Evolutionary conservation across 371 early-diverging fungal genomes (phyloP), one percentile per base, ranked within the genome.

Genomic region (Paraphysoderma sedebokerense): DNA sequence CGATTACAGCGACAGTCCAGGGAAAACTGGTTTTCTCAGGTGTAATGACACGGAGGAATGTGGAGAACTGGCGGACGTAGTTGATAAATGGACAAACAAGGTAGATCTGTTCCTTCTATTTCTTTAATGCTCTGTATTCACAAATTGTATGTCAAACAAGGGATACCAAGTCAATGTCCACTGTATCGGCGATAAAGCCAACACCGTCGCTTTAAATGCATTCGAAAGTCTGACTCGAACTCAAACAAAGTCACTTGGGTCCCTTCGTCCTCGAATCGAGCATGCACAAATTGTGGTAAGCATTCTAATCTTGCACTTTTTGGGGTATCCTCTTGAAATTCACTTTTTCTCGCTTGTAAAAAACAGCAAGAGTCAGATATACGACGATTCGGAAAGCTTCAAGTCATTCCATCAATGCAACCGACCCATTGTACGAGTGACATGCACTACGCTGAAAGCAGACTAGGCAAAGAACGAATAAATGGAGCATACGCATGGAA

Each of bases 341-440:
- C 23, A 11, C 47, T 2, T 17, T 22, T 51, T 11, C 9, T 23
- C n/a, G 24, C 54, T 38, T 49, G 23, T 29, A 39, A 50, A 59
- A 31, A 22, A 24, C 12, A 42, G 55, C 15, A n/a, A n/a, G n/a
- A n/a, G n/a, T n/a, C n/a, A n/a, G 71, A 67, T 44, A 52, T 67
- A 12, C 29, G 35, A 26, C 59, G 67, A 3, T 47, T 63, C 33
- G 61, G 39, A 9, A 15, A 31, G 13, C 42, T 64, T 6, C 62
- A 59, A 2, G 54, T 71, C 3, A 46, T 67, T 2, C 69, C 72
- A 13, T 62, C 63, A 13, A 58, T 71, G 51, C 72, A 71, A 48
- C 72, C 72, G 11, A 60, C 67, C 0, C 67, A 70, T 38, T 59
- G 66, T 63, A 68, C 65, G 3, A 54, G 54, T 35, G 68, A 67